A percentile compares a stretch with the other conserved stretches of the same genome.
Conservation (phyloP, 2,329 filamentous ascomycete species). For the Podosphaera leucotricha region DNA sequence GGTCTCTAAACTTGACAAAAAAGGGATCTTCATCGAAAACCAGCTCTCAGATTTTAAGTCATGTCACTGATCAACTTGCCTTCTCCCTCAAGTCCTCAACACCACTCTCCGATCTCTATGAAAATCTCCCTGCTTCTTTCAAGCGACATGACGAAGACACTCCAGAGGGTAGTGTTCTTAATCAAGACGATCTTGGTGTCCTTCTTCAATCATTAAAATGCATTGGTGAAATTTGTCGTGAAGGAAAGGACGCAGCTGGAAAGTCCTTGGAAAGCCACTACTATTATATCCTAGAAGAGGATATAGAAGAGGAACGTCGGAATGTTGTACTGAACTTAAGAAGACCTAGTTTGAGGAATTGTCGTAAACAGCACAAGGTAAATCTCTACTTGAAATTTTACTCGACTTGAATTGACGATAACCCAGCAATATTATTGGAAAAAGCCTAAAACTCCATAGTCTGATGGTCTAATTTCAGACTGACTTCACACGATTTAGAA, state of each 20-base stretch:
- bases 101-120: slow-evolving; percentile 70
- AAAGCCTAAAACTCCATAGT: slow-evolving; percentile 32
- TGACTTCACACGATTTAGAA: too few species aligned
- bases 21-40: slow-evolving; percentile 17
- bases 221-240: slow-evolving; percentile 68
- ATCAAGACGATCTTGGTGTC: slow-evolving; percentile 38
- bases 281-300: slow-evolving; percentile 73
- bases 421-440: slow-evolving; percentile 48
- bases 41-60: slow-evolving; percentile 37
- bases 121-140: slow-evolving; percentile 51
- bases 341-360: slow-evolving; percentile 72
- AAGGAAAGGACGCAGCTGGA: slow-evolving; percentile 89
- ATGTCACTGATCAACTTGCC: slow-evolving; percentile 84
- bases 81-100: slow-evolving; percentile 84
- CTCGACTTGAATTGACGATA: background rate
- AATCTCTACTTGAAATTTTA: slow-evolving; percentile 10
- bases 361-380: slow-evolving; percentile 96
- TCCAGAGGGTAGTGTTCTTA: slow-evolving; percentile 22
- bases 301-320: slow-evolving; percentile 51
- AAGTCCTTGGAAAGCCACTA: slow-evolving; percentile 90
- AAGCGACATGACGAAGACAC: slow-evolving; percentile 18
- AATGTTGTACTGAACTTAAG: slow-evolving; percentile 68
- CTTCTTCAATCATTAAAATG: slow-evolving; percentile 54
- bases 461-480: too few species aligned
- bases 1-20: slow-evolving; percentile 2